Percentiles rank a stretch among this genome's conserved stretches.
Conservation (phyloP, 1,284 basidiomycete genomes). For the Trametes versicolor region DNA sequence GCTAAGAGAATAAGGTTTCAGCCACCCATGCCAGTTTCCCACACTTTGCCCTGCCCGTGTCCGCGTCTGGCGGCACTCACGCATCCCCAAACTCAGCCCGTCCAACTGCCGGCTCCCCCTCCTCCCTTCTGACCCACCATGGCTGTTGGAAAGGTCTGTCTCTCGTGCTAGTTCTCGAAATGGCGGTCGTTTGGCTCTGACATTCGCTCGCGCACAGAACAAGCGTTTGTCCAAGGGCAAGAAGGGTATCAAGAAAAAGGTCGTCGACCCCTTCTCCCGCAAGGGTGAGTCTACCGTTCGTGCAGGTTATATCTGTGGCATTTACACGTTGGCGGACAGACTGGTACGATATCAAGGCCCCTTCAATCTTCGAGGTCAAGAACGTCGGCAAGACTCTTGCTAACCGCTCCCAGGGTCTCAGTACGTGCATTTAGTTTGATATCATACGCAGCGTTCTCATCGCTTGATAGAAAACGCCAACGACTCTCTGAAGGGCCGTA, state of each 20-base stretch:
- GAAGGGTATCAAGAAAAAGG: conserved; percentile 99
- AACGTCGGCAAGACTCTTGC: conserved; percentile 99
- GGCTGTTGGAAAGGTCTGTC: conserved; percentile 90
- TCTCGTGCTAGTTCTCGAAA: background rate
- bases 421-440: conserved; percentile 63
- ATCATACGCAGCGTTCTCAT: conserved; percentile 20
- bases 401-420: conserved; percentile 98
- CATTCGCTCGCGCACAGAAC: conserved; percentile 65
- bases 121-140: conserved; percentile 61
- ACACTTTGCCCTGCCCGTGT: conserved; percentile 32
- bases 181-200: conserved; percentile 14
- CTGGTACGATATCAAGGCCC: conserved; percentile 99
- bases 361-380: conserved; percentile 96
- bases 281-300: conserved; percentile 74
- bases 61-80: conserved; percentile 43
- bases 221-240: conserved; percentile 99
- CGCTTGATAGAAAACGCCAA: conserved; percentile 89
- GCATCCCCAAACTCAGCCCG: conserved; percentile 58
- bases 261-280: conserved; percentile 99
- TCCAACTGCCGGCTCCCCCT: conserved; percentile 58
- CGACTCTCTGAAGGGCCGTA: conserved; percentile 98
- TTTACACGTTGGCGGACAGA: conserved; percentile 57
- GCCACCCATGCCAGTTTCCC: conserved; percentile 48
- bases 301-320: background rate
- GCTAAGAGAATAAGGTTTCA: conserved; percentile 50